Conservation (phyloP, 2,329 filamentous ascomycete species). For the Botrytis tulipae region DNA sequence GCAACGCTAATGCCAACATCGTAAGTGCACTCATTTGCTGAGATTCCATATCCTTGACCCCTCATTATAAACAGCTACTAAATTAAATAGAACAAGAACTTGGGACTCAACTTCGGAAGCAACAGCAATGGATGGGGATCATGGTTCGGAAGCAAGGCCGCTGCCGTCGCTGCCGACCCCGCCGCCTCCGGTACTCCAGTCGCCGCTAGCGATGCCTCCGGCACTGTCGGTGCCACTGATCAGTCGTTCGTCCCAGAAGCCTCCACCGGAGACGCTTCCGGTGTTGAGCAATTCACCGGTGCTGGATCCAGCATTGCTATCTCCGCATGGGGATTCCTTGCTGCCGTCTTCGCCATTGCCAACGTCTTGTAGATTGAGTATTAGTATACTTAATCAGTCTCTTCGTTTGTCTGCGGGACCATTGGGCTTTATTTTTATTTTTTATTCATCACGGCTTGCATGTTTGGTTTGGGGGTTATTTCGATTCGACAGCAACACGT, state of each 20-base stretch:
- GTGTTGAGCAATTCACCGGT: slow-evolving; percentile 9
- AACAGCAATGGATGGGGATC: slow-evolving; percentile 4
- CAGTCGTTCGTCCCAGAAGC: not conserved
- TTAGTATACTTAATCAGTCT: not conserved
- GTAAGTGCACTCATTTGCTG: not conserved
- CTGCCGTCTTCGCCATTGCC: slow-evolving; percentile 10
- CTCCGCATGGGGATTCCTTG: slow-evolving; percentile 15
- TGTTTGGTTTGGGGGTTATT: not conserved
- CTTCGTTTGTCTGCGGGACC: not conserved
- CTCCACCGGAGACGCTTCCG: slow-evolving; percentile 1
- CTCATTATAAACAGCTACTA: not conserved
- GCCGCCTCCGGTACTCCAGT: not conserved
- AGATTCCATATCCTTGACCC: not conserved
- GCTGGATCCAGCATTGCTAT: slow-evolving; percentile 1
- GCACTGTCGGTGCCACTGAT: not conserved
- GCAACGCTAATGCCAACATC: not conserved
- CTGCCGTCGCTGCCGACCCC: not conserved
- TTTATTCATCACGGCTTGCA: not conserved
- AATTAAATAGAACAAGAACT: slow-evolving; percentile 8
- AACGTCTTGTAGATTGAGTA: slow-evolving; percentile 11
- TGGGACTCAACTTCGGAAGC: not conserved
- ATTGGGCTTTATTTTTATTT: not conserved
- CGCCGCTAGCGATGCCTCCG: not conserved
- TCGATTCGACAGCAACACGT: slow-evolving; percentile 5
- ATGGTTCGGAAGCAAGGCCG: slow-evolving; percentile 17